Base-by-base conservation (phyloP, 805 yeast genomes). In the Candida anglica region DNA sequence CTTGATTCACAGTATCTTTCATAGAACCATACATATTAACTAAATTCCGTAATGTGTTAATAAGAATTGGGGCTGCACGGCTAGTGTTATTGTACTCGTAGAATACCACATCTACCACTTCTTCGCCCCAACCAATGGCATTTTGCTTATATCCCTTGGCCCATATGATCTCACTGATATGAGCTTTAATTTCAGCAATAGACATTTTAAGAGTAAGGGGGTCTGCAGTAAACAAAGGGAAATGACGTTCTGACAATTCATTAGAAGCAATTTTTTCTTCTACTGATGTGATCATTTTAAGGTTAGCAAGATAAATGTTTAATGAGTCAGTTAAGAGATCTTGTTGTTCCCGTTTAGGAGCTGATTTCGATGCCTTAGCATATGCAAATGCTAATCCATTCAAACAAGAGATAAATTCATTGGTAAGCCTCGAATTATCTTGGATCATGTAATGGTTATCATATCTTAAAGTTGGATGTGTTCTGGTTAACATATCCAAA, bases 81-180 rank as follows among this genome's bases (percentile, higher is more conserved):
- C 56, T 35, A 11, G 53, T 42, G 21, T 50, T 45, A 27, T 52
- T 47, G 42, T 56, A 55, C 32, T 49, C 53, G 36, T 50, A 52
- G 41, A 55, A 66, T 19, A 58, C 47, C 15, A 58, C 60, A 30
- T 61, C 66, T 6, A 66, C 48, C 3, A 65, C 60, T 36, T 66
- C 68, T 41, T 66, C 71, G 11, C 58, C 53, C 71, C 71, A 65
- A 2, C 63, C 46, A 26, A 63, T 52, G 16, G 72, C 69, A 33
- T 60, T 58, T 37, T 57, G 46, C 37, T 56, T 54, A 43, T 43
- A 58, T 5, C 69, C 69, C 40, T 51, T 56, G 6, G 60, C 60
- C 71, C 71, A 66, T 49, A 66, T 52, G 11, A 66, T 48, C 42
- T 66, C 71, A 35, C 66, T 50, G 14, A 66, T 46, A 40, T 66